Evolutionary conservation across 768 basidiomycete genomes (phyloP).

Genomic region (Mycena indigotica): DNA sequence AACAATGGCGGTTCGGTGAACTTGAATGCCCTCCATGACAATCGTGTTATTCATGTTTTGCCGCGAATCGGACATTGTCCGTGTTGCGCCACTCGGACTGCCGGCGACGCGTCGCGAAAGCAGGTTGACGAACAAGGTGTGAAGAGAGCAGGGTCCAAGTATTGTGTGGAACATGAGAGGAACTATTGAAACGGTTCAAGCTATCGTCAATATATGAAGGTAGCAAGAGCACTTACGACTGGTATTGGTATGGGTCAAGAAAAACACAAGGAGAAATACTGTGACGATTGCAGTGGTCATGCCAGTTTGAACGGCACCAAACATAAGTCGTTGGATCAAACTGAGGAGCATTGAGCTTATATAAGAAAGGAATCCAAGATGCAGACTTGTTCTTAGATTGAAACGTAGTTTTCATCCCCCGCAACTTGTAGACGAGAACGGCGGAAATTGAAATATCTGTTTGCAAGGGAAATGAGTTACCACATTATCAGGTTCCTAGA

Average conservation of each 20-base stretch:
- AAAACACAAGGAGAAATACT: not conserved
- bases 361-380: not conserved
- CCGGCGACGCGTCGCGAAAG: not conserved
- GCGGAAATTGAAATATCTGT: constrained; percentile 3
- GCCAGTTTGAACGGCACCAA: constrained; percentile 9
- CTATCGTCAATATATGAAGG: too few relatives aligned
- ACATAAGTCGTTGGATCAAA: constrained; percentile 5
- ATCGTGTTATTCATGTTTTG: not conserved
- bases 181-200: not conserved
- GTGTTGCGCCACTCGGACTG: not conserved
- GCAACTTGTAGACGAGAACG: constrained; percentile 3
- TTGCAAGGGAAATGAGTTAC: not conserved
- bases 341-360: not conserved
- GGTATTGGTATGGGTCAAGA: not conserved
- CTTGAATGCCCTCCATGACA: not conserved
- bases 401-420: not conserved
- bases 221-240: not conserved
- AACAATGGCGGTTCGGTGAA: not conserved
- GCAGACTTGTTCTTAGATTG: not conserved
- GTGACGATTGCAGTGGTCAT: not conserved
- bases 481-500: not conserved
- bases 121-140: not conserved
- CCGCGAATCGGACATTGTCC: not conserved
- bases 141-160: not conserved
- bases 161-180: not conserved